Evolutionary conservation across 495 filamentous ascomycete genomes (phyloP), one percentile per base, ranked within the genome.

Genomic region (Coniosporium apollinis): DNA sequence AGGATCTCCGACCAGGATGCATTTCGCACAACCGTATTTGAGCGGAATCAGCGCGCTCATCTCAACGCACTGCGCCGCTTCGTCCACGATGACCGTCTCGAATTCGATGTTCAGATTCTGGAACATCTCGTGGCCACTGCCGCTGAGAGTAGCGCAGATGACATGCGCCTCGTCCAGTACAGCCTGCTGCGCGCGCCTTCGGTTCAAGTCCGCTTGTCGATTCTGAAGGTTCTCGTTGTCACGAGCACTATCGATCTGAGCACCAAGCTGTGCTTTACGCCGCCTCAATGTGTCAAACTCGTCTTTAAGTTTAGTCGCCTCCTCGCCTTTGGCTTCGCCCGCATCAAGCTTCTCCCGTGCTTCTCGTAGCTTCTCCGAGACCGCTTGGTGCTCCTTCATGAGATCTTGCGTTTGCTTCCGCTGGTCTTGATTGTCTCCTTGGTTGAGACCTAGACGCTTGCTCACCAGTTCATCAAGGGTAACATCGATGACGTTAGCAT

Each of bases 61-160:
- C 59, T 97, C 89, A 43, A 97, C 89, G 41, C 84, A 97, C 62
- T 97, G 89, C 14, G 89, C 89, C 2, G 89, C 89, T 64, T 97
- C 89, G 48, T 97, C 89, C 48, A 97, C 93, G 48, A 97, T 79
- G 42, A 97, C 89, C 0, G 89, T 94, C 57, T 97, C 89, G 43
- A 97, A 96, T 54, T 96, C 89, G 34, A 96, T 83, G 45, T 80
- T 86, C 33, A 96, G 58, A 45, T 75, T 76, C 57, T 85, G 84
- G 61, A 97, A 92, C 76, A 97, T 94, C 33, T 97, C 91, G 46
- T 96, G 91, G 11, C 89, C 89, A 57, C 79, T 86, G 36, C 86
- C 89, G 52, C 83, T 93, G 35, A 97, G 74, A 0, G 89, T 97
- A 16, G 89, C 81, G 53, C 89, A 97, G 28, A 97, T 77, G 19